These are phyloP conservation scores for Sugiyamaella japonica DNA, from an alignment of 1,139 yeast genomes.

Conservation along the genomic window DNA sequence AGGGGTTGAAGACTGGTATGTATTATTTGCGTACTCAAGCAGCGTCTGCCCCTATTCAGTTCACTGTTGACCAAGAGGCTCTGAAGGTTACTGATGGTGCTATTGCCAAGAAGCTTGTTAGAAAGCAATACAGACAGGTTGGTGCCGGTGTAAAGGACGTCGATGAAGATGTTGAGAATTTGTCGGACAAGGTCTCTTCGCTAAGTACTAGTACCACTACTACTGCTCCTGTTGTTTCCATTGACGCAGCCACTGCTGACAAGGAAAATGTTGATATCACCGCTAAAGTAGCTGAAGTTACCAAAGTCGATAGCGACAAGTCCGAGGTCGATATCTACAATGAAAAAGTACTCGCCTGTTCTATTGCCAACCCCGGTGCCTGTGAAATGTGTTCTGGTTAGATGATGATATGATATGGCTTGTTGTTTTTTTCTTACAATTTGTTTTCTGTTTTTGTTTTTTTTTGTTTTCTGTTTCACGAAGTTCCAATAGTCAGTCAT, in stretches of 20 bases:
- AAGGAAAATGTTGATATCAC: constrained; percentile 24
- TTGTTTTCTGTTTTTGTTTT: constrained; percentile 6
- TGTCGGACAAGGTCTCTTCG: constrained; percentile 13
- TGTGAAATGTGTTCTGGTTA: constrained; percentile 99
- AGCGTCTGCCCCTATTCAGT: constrained; percentile 91
- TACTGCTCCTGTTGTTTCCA: constrained; percentile 18
- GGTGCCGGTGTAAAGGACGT: constrained; percentile 16
- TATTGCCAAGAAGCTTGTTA: constrained; percentile 34
- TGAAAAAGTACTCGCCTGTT: constrained; percentile 93
- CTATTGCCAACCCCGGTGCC: constrained; percentile 93
- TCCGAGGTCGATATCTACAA: constrained; percentile 71
- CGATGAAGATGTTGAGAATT: constrained; percentile 18
- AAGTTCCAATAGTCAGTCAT: constrained; percentile 35
- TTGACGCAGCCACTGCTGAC: constrained; percentile 16
- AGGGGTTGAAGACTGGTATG: constrained; percentile 97
- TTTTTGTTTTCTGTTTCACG: constrained; percentile 29
- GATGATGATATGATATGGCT: constrained; percentile 21
- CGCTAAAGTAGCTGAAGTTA: constrained; percentile 16
- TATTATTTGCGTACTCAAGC: constrained; percentile 95
- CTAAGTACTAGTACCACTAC: constrained; percentile 19
- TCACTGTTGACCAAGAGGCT: constrained; percentile 70
- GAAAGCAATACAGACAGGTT: constrained; percentile 38
- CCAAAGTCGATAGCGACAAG: constrained; percentile 30
- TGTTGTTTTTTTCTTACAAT: constrained; percentile 4
- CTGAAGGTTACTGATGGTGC: constrained; percentile 42